These are phyloP conservation scores for Calonectria montana DNA, from an alignment of 2,329 filamentous ascomycete species.

Conservation along the genomic window DNA sequence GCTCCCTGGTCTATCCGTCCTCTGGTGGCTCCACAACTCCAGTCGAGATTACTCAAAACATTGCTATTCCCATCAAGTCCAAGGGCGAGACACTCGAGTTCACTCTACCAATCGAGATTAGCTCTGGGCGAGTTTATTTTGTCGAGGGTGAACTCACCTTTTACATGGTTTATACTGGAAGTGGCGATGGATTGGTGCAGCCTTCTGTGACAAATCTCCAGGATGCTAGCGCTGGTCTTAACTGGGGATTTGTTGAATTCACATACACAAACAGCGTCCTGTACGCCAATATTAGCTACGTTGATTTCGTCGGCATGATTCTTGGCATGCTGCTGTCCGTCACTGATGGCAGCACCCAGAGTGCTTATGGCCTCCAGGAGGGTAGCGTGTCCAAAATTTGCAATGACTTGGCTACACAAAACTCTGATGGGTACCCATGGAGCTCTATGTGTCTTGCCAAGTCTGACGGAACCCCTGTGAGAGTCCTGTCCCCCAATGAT, in stretches of 20 bases:
- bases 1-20: constrained; percentile 55
- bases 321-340: constrained; percentile 61
- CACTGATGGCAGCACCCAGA: constrained; percentile 49
- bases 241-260: constrained; percentile 64
- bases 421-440: constrained; percentile 56
- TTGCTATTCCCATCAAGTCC: constrained; percentile 56
- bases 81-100: constrained; percentile 52
- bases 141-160: constrained; percentile 56
- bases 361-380: constrained; percentile 52
- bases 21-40: constrained; percentile 50
- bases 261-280: constrained; percentile 54
- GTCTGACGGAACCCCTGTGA: constrained; percentile 50
- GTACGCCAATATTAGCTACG: constrained; percentile 59
- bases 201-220: constrained; percentile 57
- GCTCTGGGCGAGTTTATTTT: constrained; percentile 59
- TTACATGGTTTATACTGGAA: constrained; percentile 50
- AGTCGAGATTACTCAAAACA: constrained; percentile 49
- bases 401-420: constrained; percentile 51
- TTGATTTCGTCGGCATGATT: constrained; percentile 63
- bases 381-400: constrained; percentile 55
- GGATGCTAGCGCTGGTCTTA: constrained; percentile 56
- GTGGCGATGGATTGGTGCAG: constrained; percentile 56
- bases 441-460: constrained; percentile 56
- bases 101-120: constrained; percentile 53
- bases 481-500: constrained; percentile 58